These are phyloP conservation scores for Colletotrichum tamarilloi DNA, from an alignment of 2,329 filamentous ascomycete species.

Conservation along the genomic window DNA sequence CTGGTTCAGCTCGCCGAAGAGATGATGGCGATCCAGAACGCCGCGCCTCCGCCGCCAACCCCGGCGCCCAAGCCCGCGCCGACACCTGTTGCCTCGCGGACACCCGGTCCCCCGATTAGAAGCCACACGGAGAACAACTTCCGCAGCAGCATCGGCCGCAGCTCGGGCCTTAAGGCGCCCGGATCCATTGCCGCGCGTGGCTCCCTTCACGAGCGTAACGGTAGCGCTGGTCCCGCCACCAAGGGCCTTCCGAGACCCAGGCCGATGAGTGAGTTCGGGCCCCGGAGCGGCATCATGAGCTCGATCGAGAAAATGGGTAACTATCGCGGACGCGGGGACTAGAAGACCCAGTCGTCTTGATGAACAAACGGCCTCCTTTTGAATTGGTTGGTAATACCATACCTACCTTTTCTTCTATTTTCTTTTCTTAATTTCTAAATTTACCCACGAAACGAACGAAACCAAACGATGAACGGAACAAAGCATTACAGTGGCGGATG, in stretches of 20 bases:
- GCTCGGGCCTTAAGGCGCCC: constrained; percentile 72
- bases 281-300: constrained; percentile 80
- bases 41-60: constrained; percentile 45
- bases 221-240: constrained; percentile 48
- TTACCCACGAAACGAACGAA: constrained; percentile 24
- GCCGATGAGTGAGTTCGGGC: constrained; percentile 59
- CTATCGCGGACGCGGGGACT: constrained; percentile 57
- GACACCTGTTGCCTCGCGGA: constrained; percentile 37
- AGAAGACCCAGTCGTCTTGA: neutral
- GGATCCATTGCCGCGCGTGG: constrained; percentile 60
- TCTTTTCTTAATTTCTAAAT: neutral
- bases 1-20: constrained; percentile 85
- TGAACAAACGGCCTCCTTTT: neutral
- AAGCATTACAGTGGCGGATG: constrained; percentile 11
- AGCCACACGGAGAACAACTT: constrained; percentile 53
- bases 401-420: neutral
- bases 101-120: constrained; percentile 36
- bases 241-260: constrained; percentile 55
- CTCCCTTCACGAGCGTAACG: constrained; percentile 59
- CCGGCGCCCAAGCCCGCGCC: constrained; percentile 36
- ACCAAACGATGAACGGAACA: constrained; percentile 32
- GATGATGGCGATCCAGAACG: constrained; percentile 78
- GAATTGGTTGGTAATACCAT: neutral
- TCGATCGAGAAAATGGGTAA: constrained; percentile 91
- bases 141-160: constrained; percentile 64